Evolutionary conservation across 2,329 filamentous ascomycete genomes (phyloP).

Genomic region (Amphichorda felina): DNA sequence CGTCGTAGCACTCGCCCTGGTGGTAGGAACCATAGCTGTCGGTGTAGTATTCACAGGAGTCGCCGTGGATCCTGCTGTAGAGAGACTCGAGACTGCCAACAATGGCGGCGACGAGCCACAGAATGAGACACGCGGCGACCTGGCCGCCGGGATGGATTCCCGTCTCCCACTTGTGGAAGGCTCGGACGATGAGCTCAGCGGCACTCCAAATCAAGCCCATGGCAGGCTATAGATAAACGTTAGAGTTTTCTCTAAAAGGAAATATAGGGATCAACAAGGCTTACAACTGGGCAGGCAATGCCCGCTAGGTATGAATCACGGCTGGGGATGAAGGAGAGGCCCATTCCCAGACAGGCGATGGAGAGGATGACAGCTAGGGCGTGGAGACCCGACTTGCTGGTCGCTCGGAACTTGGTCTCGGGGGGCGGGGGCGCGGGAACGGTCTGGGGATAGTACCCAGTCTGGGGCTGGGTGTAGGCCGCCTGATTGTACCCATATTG

Average conservation of each 20-base stretch:
- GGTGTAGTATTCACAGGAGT: constrained; percentile 5
- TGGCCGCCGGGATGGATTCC: constrained; percentile 32
- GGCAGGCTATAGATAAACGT: constrained; percentile 17
- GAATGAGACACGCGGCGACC: constrained; percentile 26
- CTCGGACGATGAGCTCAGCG: constrained; percentile 24
- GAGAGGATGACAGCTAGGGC: constrained; percentile 11
- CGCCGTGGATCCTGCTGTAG: constrained; percentile 3
- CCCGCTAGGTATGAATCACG: constrained; percentile 4
- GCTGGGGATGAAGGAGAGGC: constrained; percentile 10
- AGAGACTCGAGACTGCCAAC: constrained; percentile 12
- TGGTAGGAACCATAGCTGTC: constrained; percentile 5
- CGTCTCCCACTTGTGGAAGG: constrained; percentile 15
- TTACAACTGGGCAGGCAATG: constrained; percentile 6
- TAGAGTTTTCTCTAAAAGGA: too few species aligned
- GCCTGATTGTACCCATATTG: constrained; percentile 3
- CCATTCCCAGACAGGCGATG: constrained; percentile 14
- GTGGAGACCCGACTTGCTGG: constrained; percentile 18
- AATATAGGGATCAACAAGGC: background rate
- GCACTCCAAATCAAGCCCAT: constrained; percentile 23
- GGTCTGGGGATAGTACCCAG: constrained; percentile 5
- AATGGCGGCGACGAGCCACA: constrained; percentile 22
- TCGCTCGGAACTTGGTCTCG: constrained; percentile 12
- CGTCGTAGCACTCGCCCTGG: constrained; percentile 3
- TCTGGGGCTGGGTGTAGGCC: constrained; percentile 5
- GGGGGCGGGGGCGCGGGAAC: constrained; percentile 6